Conservation (phyloP, 2,329 filamentous ascomycete species). For the Calonectria multiphialidica region DNA sequence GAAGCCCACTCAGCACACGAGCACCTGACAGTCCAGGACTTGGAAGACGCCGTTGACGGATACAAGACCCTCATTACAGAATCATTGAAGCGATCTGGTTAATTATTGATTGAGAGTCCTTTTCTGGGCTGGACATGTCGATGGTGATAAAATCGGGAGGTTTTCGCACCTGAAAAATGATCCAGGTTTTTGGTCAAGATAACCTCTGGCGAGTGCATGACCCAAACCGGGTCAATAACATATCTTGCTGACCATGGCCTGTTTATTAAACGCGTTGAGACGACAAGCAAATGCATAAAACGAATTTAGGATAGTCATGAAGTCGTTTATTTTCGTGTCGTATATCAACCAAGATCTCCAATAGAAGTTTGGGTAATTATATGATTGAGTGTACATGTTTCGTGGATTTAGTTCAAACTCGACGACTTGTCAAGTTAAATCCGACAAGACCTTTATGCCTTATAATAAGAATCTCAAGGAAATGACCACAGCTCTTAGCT, state of each 20-base stretch:
- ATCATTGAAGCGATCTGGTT: conserved; percentile 48
- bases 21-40: conserved; percentile 76
- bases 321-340: background rate
- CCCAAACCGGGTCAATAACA: too few species aligned
- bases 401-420: background rate
- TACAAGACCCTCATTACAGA: conserved; percentile 76
- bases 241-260: too few species aligned
- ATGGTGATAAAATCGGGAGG: too few species aligned
- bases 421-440: too few species aligned
- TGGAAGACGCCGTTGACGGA: conserved; percentile 79
- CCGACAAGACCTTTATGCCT: background rate
- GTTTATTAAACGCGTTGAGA: too few species aligned
- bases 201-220: too few species aligned
- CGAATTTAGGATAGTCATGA: background rate
- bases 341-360: too few species aligned
- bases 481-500: too few species aligned
- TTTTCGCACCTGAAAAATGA: background rate
- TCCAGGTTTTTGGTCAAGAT: background rate
- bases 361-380: too few species aligned
- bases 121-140: background rate
- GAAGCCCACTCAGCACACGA: conserved; percentile 87
- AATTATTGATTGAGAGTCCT: too few species aligned
- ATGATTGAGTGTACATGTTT: background rate
- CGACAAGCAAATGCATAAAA: too few species aligned
- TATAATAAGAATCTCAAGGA: background rate